Conservation (phyloP, 805 yeast genomes). For the Kluyveromyces nonfermentans region DNA sequence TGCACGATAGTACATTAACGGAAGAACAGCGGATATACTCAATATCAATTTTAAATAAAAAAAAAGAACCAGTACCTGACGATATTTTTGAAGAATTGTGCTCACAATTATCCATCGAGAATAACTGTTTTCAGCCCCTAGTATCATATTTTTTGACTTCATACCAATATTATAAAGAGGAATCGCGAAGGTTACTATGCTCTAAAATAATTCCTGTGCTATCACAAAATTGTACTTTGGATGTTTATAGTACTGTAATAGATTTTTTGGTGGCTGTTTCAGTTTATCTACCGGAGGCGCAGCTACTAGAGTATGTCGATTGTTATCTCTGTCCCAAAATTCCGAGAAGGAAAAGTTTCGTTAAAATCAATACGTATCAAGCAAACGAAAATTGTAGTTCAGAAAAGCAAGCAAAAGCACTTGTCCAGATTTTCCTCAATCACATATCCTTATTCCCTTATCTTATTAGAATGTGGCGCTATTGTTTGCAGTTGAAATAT, state of each 20-base stretch:
- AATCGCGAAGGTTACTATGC: neutral
- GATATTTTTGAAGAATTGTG: neutral
- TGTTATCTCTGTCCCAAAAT: neutral
- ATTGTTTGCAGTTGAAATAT: neutral
- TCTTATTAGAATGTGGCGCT: neutral
- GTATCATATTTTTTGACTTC: neutral
- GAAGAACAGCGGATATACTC: neutral
- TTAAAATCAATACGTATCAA: conserved; percentile 5
- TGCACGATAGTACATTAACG: neutral
- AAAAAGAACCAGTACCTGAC: neutral
- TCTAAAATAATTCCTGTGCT: neutral
- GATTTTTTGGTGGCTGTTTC: neutral
- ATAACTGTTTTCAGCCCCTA: neutral
- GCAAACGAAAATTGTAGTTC: conserved; percentile 1
- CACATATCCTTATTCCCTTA: neutral
- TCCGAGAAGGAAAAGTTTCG: conserved; percentile 10
- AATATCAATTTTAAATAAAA: neutral
- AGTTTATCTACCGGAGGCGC: neutral
- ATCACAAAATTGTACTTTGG: neutral
- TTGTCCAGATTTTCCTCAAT: neutral
- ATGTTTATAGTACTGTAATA: no score
- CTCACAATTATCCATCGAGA: neutral
- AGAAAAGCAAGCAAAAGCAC: neutral
- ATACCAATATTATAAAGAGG: neutral
- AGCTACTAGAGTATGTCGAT: neutral